These are phyloP conservation scores for Crassisporium funariophilum DNA, from an alignment of 768 basidiomycete genomes.

Conservation along the genomic window DNA sequence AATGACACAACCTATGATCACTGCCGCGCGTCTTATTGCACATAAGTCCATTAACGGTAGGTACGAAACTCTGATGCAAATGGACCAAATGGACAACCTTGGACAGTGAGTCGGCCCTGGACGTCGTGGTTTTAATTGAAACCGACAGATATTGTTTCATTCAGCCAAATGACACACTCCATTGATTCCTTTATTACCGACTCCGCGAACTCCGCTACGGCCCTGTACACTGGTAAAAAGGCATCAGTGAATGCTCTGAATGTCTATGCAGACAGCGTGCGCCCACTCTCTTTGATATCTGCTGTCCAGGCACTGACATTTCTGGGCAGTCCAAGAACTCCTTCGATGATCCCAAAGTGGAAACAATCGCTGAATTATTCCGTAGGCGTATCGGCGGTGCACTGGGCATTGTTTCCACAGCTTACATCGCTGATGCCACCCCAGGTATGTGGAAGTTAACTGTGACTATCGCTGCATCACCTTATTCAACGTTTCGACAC, in stretches of 20 bases:
- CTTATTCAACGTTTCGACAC: neutral
- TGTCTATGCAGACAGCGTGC: slow-evolving; percentile 45
- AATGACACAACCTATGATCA: slow-evolving; percentile 52
- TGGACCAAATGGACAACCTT: slow-evolving; percentile 48
- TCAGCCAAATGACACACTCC: slow-evolving; percentile 49
- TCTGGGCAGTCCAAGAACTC: slow-evolving; percentile 36
- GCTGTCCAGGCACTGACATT: neutral
- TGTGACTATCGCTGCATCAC: neutral
- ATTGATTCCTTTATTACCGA: slow-evolving; percentile 51
- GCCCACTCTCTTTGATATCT: slow-evolving; percentile 9
- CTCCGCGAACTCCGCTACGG: slow-evolving; percentile 49
- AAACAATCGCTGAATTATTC: slow-evolving; percentile 48
- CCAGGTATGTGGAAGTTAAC: slow-evolving; percentile 30
- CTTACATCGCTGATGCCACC: slow-evolving; percentile 46
- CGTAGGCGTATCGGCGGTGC: slow-evolving; percentile 40
- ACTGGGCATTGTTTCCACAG: slow-evolving; percentile 49
- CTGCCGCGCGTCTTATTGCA: slow-evolving; percentile 45
- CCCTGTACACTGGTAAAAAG: slow-evolving; percentile 48
- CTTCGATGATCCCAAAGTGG: slow-evolving; percentile 46
- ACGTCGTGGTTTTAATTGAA: neutral
- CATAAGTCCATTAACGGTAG: slow-evolving; percentile 50
- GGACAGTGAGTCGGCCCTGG: slow-evolving; percentile 36
- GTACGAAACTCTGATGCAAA: slow-evolving; percentile 49
- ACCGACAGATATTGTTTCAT: slow-evolving; percentile 1
- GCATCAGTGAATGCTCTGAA: slow-evolving; percentile 42